phyloP scores from a whole-genome alignment of 1,139 yeast genomes.

The Zygotorulaspora mrakii region DNA sequence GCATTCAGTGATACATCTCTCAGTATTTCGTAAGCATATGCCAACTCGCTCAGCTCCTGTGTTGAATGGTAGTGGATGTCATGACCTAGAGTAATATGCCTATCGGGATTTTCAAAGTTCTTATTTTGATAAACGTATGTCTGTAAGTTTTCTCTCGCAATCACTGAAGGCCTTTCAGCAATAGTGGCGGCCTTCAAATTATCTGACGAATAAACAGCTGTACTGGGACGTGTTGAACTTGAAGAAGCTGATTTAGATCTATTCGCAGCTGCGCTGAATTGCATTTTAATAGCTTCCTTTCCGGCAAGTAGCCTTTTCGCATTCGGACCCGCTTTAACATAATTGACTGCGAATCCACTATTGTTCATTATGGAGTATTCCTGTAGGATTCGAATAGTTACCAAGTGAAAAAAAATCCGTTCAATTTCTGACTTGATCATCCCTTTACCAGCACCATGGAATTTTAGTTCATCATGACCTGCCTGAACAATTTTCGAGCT shows the following conservation, averaged over 20 bases:
- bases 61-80: slow-evolving; percentile 28
- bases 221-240: slow-evolving; percentile 7
- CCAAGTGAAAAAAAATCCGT: slow-evolving; percentile 72
- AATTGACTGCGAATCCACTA: slow-evolving; percentile 79
- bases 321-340: slow-evolving; percentile 57
- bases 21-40: slow-evolving; percentile 40
- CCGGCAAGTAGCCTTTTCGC: slow-evolving; percentile 49
- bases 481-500: slow-evolving; percentile 55
- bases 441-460: slow-evolving; percentile 67
- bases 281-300: slow-evolving; percentile 45
- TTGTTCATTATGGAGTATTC: slow-evolving; percentile 71
- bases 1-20: slow-evolving; percentile 45
- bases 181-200: background rate
- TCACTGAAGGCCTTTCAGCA: too few species aligned
- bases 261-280: slow-evolving; percentile 36
- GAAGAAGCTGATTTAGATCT: slow-evolving; percentile 24
- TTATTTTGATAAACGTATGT: slow-evolving; percentile 8
- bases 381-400: slow-evolving; percentile 61
- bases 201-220: background rate
- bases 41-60: slow-evolving; percentile 31
- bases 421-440: slow-evolving; percentile 68
- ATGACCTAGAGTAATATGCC: slow-evolving; percentile 23
- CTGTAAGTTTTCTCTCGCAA: slow-evolving; percentile 6
- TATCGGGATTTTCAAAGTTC: background rate
- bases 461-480: slow-evolving; percentile 58